Evolutionary conservation across 1,139 yeast species (phyloP), one percentile per base, ranked within the genome.

Genomic region (Eremothecium cymbalariae): DNA sequence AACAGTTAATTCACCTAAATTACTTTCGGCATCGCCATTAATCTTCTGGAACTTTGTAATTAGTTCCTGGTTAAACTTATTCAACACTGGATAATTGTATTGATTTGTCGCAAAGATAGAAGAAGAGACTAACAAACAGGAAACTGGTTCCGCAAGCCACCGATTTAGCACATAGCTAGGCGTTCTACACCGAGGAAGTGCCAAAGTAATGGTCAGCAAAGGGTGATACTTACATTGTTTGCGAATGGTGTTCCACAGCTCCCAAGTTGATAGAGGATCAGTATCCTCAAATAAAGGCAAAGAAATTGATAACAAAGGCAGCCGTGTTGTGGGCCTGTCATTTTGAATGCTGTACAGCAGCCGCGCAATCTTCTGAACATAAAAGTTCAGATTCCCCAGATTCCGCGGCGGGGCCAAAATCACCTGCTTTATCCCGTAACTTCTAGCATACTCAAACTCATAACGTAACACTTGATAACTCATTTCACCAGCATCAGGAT

Each of bases 101-200:
- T 70, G 68, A 45, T 77, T 77, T 20, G 69, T 63, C 6, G 75
- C 63, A 46, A 77, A 77, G 6, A 69, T 60, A 3, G 72, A 63
- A 1, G 74, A 63, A 0, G 81, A 69, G 8, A 77, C 49, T 29
- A 76, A 53, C 15, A 76, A 58, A 55, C 73, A 68, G 4, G 71
- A 64, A 1, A 77, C 70, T 0, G 84, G 83, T 51, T 77, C 86
- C 11, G 77, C 63, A 36, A 71, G 57, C 86, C 86, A 77, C 33
- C 82, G 60, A 16, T 67, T 63, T 5, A 72, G 48, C 1, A 74
- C 72, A 27, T 54, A 54, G 2, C 61, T 58, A 1, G 78, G 75
- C 0, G 74, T 67, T 25, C 63, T 60, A 4, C 55, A 51, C 31
- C 65, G 62, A 4, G 80, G 77, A 2, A 77, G 57, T 8, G 76